Evolutionary conservation across 2,329 filamentous ascomycete species (phyloP).

Genomic region (Cladophialophora yegresii): DNA sequence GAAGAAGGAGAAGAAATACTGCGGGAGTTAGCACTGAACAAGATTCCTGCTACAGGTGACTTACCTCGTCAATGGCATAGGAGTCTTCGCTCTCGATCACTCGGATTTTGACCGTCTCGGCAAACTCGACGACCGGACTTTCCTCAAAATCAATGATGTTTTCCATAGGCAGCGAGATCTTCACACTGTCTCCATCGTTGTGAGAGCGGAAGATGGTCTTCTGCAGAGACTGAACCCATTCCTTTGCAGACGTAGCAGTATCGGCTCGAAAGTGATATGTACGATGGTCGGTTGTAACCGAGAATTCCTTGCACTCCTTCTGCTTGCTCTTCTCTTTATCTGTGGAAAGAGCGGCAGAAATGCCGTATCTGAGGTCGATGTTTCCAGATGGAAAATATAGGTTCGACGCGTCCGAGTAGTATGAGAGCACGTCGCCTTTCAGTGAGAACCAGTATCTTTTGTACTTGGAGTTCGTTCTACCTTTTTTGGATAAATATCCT

Average conservation of each 20-base stretch:
- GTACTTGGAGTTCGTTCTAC: conserved; percentile 83
- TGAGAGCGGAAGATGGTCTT: conserved; percentile 94
- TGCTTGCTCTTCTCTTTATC: conserved; percentile 64
- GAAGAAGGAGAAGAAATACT: conserved; percentile 98
- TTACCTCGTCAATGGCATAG: conserved; percentile 88
- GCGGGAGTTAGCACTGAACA: conserved; percentile 15
- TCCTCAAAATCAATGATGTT: conserved; percentile 93
- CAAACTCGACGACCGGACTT: conserved; percentile 84
- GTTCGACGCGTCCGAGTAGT: conserved; percentile 80
- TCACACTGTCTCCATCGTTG: conserved; percentile 95
- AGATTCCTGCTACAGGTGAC: conserved; percentile 32
- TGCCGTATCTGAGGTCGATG: conserved; percentile 88
- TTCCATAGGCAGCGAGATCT: conserved; percentile 84
- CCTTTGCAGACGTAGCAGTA: conserved; percentile 81
- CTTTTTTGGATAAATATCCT: conserved; percentile 83
- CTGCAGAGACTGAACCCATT: conserved; percentile 94
- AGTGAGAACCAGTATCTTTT: conserved; percentile 90
- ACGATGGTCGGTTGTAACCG: conserved; percentile 76
- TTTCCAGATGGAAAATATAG: conserved; percentile 90
- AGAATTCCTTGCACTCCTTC: conserved; percentile 75
- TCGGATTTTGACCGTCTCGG: conserved; percentile 88
- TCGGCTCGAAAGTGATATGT: conserved; percentile 89
- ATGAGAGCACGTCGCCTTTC: conserved; percentile 88
- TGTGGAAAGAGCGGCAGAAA: conserved; percentile 77
- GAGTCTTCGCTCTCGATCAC: conserved; percentile 93